These are phyloP conservation scores for Nitzschia sp. DNA, from an alignment of 108 stramenopile species.

Conservation along the genomic window DNA sequence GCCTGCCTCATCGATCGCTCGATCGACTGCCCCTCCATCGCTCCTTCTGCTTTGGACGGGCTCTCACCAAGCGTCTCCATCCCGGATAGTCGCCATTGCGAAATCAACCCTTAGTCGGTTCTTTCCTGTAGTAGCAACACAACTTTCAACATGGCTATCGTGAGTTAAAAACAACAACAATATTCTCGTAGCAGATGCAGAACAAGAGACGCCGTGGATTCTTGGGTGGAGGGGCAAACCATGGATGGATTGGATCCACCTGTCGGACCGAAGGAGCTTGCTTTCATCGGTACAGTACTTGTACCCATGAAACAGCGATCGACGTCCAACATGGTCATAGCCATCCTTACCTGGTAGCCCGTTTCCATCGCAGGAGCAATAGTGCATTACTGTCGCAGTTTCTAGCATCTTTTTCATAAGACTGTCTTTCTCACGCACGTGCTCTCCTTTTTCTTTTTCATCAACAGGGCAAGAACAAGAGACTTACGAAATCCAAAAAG, in stretches of 20 bases:
- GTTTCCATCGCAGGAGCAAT: background rate
- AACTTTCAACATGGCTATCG: conserved; percentile 22
- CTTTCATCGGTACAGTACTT: background rate
- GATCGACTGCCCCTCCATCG: conserved; percentile 3
- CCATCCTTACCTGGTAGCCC: background rate
- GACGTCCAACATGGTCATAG: too few relatives aligned
- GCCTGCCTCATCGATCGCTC: background rate
- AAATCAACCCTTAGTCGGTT: conserved; percentile 12
- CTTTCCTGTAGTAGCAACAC: background rate
- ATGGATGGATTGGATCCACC: too few relatives aligned
- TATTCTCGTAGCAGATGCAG: background rate
- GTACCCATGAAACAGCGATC: background rate
- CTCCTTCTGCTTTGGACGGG: background rate
- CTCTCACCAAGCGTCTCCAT: background rate
- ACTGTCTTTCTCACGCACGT: background rate
- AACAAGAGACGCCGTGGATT: background rate
- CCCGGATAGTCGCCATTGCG: background rate
- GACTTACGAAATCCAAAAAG: conserved; percentile 94
- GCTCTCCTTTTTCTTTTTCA: background rate
- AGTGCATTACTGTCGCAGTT: too few relatives aligned
- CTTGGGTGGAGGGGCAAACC: background rate
- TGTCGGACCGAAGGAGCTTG: too few relatives aligned
- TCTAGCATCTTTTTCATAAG: background rate
- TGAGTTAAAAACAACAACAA: conserved; percentile 10
- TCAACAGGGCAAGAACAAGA: conserved; percentile 97